Percentiles rank a stretch among this genome's conserved stretches.
phyloP scores from a whole-genome alignment of 306 rosid genomes.

The Albizia julibrissin region DNA sequence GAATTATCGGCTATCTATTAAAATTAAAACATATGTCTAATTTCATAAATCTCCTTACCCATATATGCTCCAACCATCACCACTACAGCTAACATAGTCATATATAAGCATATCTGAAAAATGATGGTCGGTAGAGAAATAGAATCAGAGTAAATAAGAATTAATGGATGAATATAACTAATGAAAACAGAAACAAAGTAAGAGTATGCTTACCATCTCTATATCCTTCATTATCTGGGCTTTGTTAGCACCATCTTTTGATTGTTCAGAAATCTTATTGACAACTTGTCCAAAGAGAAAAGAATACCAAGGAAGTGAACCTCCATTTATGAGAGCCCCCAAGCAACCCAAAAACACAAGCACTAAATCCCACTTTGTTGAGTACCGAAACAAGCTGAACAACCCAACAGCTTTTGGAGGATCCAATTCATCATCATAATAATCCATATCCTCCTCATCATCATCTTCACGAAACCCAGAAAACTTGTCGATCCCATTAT shows the following conservation, averaged over 20 bases:
- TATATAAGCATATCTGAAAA: slow-evolving; percentile 66
- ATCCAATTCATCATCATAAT: slow-evolving; percentile 50
- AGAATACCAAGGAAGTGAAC: slow-evolving; percentile 90
- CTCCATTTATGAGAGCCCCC: slow-evolving; percentile 88
- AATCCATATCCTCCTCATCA: slow-evolving; percentile 53
- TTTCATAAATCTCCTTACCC: slow-evolving; percentile 55
- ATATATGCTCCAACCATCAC: slow-evolving; percentile 88
- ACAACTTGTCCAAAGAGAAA: slow-evolving; percentile 69
- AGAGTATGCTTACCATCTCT: slow-evolving; percentile 43
- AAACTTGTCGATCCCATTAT: slow-evolving; percentile 16
- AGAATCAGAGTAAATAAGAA: slow-evolving; percentile 6
- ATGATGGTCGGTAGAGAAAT: slow-evolving; percentile 17
- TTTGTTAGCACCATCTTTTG: slow-evolving; percentile 34
- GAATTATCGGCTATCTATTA: not conserved
- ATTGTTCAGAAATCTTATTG: slow-evolving; percentile 58
- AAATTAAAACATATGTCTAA: not conserved
- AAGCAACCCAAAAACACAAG: slow-evolving; percentile 80
- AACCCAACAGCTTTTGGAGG: slow-evolving; percentile 58
- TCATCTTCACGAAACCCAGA: slow-evolving; percentile 40
- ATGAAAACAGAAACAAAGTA: not conserved
- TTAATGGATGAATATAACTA: not conserved
- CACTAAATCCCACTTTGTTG: slow-evolving; percentile 74
- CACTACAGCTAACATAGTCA: slow-evolving; percentile 69
- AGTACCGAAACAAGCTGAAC: slow-evolving; percentile 78
- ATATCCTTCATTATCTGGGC: slow-evolving; percentile 58